Conservation (phyloP, 495 filamentous ascomycete genomes). For the Podospora pseudocomata region DNA sequence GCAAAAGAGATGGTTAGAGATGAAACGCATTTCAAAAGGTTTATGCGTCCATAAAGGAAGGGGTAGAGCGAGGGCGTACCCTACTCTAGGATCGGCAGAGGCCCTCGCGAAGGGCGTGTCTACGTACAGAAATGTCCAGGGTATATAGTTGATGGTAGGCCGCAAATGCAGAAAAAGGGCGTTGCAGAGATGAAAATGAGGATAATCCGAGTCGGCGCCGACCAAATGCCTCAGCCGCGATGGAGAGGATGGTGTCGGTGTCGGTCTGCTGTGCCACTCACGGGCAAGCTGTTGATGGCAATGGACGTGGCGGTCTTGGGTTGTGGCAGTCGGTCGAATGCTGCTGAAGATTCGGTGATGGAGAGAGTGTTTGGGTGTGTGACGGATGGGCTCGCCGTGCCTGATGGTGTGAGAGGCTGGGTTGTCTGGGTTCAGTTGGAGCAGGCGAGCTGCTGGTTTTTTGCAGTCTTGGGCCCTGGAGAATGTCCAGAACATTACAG, state of each 20-base stretch:
- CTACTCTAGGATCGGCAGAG: background rate
- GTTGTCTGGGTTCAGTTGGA: constrained; percentile 22
- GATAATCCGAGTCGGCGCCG: constrained; percentile 19
- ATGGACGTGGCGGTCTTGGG: background rate
- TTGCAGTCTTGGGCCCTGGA: background rate
- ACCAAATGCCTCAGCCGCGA: constrained; percentile 37
- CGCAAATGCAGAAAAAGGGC: background rate
- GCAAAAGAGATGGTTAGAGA: constrained; percentile 16
- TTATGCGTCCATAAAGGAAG: constrained; percentile 8
- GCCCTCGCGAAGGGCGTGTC: constrained; percentile 4
- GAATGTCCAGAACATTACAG: background rate
- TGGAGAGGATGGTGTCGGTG: constrained; percentile 4
- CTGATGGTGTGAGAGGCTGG: constrained; percentile 33
- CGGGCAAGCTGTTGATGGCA: constrained; percentile 3
- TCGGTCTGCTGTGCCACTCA: constrained; percentile 12
- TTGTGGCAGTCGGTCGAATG: constrained; percentile 9
- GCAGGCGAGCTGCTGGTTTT: constrained; percentile 29
- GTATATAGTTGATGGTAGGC: background rate
- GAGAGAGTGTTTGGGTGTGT: constrained; percentile 10
- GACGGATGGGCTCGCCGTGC: constrained; percentile 26
- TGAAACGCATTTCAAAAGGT: constrained; percentile 15
- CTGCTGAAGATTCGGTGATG: background rate
- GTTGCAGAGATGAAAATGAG: background rate
- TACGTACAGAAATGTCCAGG: background rate
- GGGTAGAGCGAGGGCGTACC: constrained; percentile 11